Conservation (phyloP, 805 yeast species). For the Ogataea pilisensis region DNA sequence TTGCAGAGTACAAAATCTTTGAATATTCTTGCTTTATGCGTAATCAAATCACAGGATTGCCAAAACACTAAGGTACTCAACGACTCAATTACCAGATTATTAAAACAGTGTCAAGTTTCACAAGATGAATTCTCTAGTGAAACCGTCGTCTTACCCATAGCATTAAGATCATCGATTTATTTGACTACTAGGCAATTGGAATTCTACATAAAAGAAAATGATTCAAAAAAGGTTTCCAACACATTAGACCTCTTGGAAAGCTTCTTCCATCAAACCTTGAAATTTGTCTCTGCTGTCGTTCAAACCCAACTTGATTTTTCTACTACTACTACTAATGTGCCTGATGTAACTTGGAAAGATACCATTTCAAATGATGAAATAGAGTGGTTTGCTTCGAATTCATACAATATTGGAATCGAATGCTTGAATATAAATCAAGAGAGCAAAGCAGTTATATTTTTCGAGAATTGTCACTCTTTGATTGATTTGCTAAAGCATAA, state of each 20-base stretch:
- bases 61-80: constrained; percentile 3
- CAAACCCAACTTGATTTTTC: background rate
- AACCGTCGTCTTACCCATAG: constrained; percentile 8
- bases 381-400: constrained; percentile 2
- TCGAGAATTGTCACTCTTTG: background rate
- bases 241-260: background rate
- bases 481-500: background rate
- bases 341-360: constrained; percentile 1
- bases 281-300: background rate
- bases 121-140: background rate
- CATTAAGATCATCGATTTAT: constrained; percentile 14
- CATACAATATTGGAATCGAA: constrained; percentile 1
- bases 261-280: constrained; percentile 2
- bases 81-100: constrained; percentile 3
- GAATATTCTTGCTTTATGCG: constrained; percentile 26
- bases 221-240: background rate
- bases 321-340: background rate
- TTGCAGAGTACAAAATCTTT: constrained; percentile 3
- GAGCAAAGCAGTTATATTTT: background rate
- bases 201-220: constrained; percentile 1
- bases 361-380: constrained; percentile 4
- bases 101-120: constrained; percentile 1
- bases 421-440: background rate
- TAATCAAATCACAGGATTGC: constrained; percentile 27
- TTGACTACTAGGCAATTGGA: constrained; percentile 14